These are phyloP conservation scores for Symbiotaphrina buchneri DNA, from an alignment of 495 filamentous ascomycete genomes.

Conservation along the genomic window DNA sequence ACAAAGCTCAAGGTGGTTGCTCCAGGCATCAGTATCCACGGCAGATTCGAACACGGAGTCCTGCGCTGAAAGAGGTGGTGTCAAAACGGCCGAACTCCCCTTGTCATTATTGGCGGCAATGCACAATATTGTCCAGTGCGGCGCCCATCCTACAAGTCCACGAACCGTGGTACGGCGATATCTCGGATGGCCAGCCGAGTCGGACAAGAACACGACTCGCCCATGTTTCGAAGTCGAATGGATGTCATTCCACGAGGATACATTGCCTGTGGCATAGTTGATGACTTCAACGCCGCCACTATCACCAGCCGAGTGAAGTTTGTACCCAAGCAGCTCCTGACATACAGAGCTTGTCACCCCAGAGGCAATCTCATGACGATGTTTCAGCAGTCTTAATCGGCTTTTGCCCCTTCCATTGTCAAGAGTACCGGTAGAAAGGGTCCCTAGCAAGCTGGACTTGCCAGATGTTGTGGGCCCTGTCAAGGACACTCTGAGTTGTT, in stretches of 20 bases:
- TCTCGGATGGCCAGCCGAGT: conserved; percentile 74
- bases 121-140: conserved; percentile 80
- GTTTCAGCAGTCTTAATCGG: conserved; percentile 67
- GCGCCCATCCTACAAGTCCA: conserved; percentile 84
- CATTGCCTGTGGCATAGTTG: conserved; percentile 70
- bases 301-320: conserved; percentile 9
- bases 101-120: conserved; percentile 43
- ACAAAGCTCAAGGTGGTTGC: conserved; percentile 72
- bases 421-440: conserved; percentile 61
- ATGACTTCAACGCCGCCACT: conserved; percentile 28
- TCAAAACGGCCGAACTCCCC: conserved; percentile 11
- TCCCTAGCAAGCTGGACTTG: conserved; percentile 80
- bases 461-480: conserved; percentile 83
- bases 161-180: conserved; percentile 74
- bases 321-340: conserved; percentile 81
- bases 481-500: conserved; percentile 78
- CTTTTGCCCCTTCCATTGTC: conserved; percentile 88
- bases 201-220: conserved; percentile 66
- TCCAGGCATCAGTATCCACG: conserved; percentile 41
- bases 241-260: conserved; percentile 87
- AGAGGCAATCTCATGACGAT: conserved; percentile 81
- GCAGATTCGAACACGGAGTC: conserved; percentile 27
- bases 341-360: conserved; percentile 85
- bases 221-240: conserved; percentile 51
- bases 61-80: conserved; percentile 15